Evolutionary conservation across 371 early-diverging fungal genomes (phyloP), one percentile per base, ranked within the genome.

Genomic region (Sporodiniella umbellata): DNA sequence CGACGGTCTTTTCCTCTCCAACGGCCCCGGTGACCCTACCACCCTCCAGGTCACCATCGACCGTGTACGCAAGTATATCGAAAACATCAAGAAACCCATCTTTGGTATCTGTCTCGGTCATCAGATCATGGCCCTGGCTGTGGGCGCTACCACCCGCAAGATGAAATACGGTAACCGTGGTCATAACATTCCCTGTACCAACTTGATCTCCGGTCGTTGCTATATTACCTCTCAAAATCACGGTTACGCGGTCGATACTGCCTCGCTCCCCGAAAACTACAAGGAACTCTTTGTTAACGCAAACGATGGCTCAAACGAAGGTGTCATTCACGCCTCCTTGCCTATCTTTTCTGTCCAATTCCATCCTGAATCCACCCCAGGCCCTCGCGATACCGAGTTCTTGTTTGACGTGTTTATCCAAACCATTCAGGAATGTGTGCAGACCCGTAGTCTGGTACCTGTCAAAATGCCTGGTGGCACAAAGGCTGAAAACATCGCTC

Each of bases 21-120:
- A 98, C 76, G 98, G 98, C 28, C 98, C 98, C 28, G 98, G 98
- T 70, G 96, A 98, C 67, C 98, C 98, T 10, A 87, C 90, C 45
- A 87, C 83, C 51, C 80, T 93, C 51, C 65, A 72, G 7, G 54
- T 64, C 45, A 93, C 95, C 28, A 88, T 95, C 48, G 82, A 78
- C 18, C 81, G 81, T 33, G 72, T 95, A 21, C 61, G 79, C 39
- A 67, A 74, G 48, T 83, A 84, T 38, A 70, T 96, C 25, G 65
- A 80, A 43, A 58, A 72, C n/a, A 70, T 80, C 18, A 83, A 80
- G 45, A 90, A 90, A 62, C 98, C 98, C 31, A 84, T 98, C 53
- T 98, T 98, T 77, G 98, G 98, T 71, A 98, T 98, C 62, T 98
- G 98, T 81, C 72, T 98, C 19, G 98, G 98, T 35, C 98, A 98